phyloP scores from a whole-genome alignment of 1,284 basidiomycete genomes.

The Apiotrichum brassicae region DNA sequence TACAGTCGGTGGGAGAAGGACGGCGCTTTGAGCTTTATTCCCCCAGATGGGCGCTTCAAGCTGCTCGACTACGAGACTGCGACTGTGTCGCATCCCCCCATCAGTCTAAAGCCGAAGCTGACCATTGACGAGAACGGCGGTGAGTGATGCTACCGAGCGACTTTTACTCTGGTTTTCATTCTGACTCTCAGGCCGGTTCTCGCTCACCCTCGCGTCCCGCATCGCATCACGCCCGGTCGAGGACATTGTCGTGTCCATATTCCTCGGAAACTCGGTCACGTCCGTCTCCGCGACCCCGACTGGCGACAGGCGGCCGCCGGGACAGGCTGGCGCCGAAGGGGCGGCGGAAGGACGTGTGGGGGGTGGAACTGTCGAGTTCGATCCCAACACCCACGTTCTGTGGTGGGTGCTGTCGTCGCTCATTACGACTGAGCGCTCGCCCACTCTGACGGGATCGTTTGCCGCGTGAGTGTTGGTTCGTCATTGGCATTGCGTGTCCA shows the following conservation, averaged over 20 bases:
- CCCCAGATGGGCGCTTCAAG: conserved; percentile 85
- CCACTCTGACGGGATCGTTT: conserved; percentile 71
- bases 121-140: conserved; percentile 60
- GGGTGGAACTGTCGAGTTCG: conserved; percentile 67
- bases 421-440: conserved; percentile 59
- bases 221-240: conserved; percentile 62
- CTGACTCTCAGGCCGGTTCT: conserved; percentile 57
- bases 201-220: conserved; percentile 63
- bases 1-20: conserved; percentile 74
- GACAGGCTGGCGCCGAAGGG: conserved; percentile 20
- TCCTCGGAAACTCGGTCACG: conserved; percentile 64
- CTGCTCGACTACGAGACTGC: conserved; percentile 76
- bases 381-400: conserved; percentile 59
- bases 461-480: conserved; percentile 47
- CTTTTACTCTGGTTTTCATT: background rate
- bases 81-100: conserved; percentile 53
- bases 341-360: conserved; percentile 49
- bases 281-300: conserved; percentile 46
- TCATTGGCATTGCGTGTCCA: too few relatives aligned
- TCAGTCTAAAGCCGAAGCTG: conserved; percentile 59
- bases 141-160: conserved; percentile 32
- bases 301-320: conserved; percentile 35
- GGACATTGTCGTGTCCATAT: conserved; percentile 62
- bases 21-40: conserved; percentile 79
- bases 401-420: conserved; percentile 70